A percentile compares a stretch with the other conserved stretches of the same genome.
phyloP scores from a whole-genome alignment of 192 early-diverging fungal genomes.

The Globomyces pollinis-pini region DNA sequence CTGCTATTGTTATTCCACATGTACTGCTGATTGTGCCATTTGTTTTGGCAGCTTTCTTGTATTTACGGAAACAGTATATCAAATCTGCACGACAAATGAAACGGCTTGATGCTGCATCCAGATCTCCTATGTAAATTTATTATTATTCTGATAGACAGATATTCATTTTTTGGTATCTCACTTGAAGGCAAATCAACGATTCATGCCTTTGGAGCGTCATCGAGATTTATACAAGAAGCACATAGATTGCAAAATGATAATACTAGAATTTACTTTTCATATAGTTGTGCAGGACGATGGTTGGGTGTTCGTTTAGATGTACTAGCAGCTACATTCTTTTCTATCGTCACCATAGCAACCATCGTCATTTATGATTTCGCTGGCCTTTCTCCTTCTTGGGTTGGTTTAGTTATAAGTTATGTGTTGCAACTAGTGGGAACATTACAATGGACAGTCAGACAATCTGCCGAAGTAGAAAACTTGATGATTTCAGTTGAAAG shows the following conservation, averaged over 20 bases:
- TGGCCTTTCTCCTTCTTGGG: constrained; percentile 37
- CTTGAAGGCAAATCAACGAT: constrained; percentile 64
- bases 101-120: constrained; percentile 59
- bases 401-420: constrained; percentile 44
- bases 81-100: constrained; percentile 56
- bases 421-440: constrained; percentile 46
- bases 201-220: constrained; percentile 51
- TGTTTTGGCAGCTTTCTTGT: constrained; percentile 37
- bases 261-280: constrained; percentile 47
- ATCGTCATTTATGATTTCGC: constrained; percentile 28
- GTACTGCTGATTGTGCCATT: constrained; percentile 46
- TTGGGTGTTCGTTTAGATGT: constrained; percentile 49
- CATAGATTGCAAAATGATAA: constrained; percentile 51
- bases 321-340: constrained; percentile 39
- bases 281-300: constrained; percentile 30
- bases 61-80: constrained; percentile 47
- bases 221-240: constrained; percentile 49
- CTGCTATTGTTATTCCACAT: constrained; percentile 53
- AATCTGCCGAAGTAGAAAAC: constrained; percentile 42
- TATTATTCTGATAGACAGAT: neutral
- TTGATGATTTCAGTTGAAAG: constrained; percentile 58
- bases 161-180: constrained; percentile 50
- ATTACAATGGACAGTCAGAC: constrained; percentile 41
- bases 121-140: constrained; percentile 45
- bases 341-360: constrained; percentile 38